Conservation (phyloP, 2,329 filamentous ascomycete genomes). For the Ophiobolus disseminans region DNA sequence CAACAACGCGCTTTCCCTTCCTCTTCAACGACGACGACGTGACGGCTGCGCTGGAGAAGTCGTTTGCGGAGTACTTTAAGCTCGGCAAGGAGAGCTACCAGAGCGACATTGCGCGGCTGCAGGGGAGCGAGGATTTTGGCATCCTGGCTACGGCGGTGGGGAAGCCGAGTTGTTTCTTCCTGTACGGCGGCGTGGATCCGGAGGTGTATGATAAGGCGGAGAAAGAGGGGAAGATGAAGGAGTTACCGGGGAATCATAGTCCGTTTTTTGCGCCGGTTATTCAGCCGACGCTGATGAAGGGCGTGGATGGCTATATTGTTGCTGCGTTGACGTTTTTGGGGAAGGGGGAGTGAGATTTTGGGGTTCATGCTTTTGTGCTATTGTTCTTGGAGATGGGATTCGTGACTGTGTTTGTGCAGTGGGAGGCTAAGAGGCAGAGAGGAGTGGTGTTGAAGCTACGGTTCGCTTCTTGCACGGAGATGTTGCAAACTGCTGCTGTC, state of each 20-base stretch:
- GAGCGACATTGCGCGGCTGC: constrained; percentile 50
- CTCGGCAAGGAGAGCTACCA: constrained; percentile 40
- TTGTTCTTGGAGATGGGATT: too few species aligned
- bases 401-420: too few species aligned
- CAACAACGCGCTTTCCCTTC: constrained; percentile 53
- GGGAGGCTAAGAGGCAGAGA: too few species aligned
- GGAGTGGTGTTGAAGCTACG: too few species aligned
- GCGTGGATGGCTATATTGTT: constrained; percentile 59
- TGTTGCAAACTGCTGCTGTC: too few species aligned
- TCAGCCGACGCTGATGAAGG: constrained; percentile 63
- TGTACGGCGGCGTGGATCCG: constrained; percentile 62
- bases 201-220: constrained; percentile 59
- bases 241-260: constrained; percentile 66
- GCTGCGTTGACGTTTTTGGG: constrained; percentile 58
- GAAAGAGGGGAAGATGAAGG: constrained; percentile 54
- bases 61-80: constrained; percentile 58
- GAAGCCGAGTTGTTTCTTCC: constrained; percentile 63
- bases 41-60: constrained; percentile 51
- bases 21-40: constrained; percentile 60
- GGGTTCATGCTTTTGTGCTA: too few species aligned
- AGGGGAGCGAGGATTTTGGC: constrained; percentile 66
- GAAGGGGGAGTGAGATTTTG: too few species aligned
- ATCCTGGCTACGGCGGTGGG: constrained; percentile 60
- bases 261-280: constrained; percentile 66
- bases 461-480: too few species aligned